A percentile compares a stretch with the other conserved stretches of the same genome.
Evolutionary conservation across 1,139 yeast genomes (phyloP).

Genomic region (Pneumocystis canis): DNA sequence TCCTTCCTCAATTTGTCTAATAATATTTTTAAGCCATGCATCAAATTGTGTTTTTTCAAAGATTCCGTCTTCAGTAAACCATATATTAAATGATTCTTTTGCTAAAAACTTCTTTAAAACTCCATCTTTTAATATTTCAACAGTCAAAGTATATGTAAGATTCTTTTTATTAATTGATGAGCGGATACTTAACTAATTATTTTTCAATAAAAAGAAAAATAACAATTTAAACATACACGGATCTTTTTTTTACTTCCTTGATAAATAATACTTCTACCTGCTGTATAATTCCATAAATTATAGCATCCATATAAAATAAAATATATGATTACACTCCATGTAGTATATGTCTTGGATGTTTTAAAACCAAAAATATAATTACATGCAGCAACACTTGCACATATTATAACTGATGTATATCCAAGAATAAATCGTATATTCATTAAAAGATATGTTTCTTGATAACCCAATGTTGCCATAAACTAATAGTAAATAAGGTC

Average conservation of each 20-base stretch:
- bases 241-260: slow-evolving; percentile 33
- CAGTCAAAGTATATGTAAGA: slow-evolving; percentile 30
- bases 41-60: neutral
- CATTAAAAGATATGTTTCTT: slow-evolving; percentile 40
- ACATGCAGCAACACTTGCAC: slow-evolving; percentile 48
- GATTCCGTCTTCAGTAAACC: neutral
- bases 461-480: slow-evolving; percentile 44
- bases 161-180: slow-evolving; percentile 29
- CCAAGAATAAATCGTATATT: slow-evolving; percentile 62
- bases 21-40: neutral
- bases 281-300: slow-evolving; percentile 35
- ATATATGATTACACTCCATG: slow-evolving; percentile 37
- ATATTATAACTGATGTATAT: slow-evolving; percentile 46
- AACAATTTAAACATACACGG: slow-evolving; percentile 10
- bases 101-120: neutral
- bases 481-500: slow-evolving; percentile 23
- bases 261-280: slow-evolving; percentile 45
- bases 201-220: slow-evolving; percentile 1
- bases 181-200: neutral
- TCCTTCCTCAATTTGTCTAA: neutral
- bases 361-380: slow-evolving; percentile 48
- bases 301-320: slow-evolving; percentile 36
- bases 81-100: neutral
- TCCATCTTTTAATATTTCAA: neutral
- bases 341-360: slow-evolving; percentile 29